Evolutionary conservation across 495 filamentous ascomycete genomes (phyloP).

Genomic region (Talaromyces thailandensis): DNA sequence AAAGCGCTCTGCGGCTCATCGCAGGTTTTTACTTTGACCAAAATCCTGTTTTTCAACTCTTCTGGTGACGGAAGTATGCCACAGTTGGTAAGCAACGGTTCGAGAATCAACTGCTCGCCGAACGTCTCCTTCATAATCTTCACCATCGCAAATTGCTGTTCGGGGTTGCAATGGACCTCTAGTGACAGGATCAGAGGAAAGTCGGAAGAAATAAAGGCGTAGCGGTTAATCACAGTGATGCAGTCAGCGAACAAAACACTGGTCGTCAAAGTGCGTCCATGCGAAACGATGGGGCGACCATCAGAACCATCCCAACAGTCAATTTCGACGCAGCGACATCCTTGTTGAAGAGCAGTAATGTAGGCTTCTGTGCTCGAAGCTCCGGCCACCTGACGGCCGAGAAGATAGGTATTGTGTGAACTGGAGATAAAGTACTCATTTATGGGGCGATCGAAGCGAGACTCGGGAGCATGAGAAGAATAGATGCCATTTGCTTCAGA

Average conservation of each 20-base stretch:
- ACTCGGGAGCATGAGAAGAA: constrained; percentile 44
- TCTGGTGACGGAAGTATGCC: constrained; percentile 73
- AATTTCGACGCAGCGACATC: constrained; percentile 91
- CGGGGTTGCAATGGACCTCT: constrained; percentile 81
- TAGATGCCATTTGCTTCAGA: constrained; percentile 60
- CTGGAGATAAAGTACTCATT: constrained; percentile 99
- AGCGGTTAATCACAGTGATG: constrained; percentile 84
- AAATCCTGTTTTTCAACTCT: constrained; percentile 68
- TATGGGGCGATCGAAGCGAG: constrained; percentile 67
- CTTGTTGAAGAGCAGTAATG: constrained; percentile 76
- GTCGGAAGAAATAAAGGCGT: constrained; percentile 72
- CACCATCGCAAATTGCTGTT: constrained; percentile 83
- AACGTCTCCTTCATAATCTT: constrained; percentile 81
- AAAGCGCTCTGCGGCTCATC: constrained; percentile 22
- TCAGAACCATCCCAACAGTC: constrained; percentile 95
- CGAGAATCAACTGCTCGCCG: constrained; percentile 63
- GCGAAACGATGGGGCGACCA: constrained; percentile 76
- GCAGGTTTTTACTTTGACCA: constrained; percentile 87
- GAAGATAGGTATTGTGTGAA: constrained; percentile 95
- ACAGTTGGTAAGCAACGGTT: constrained; percentile 58
- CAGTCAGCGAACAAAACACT: constrained; percentile 81
- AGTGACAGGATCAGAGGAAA: constrained; percentile 91
- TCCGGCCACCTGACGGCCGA: constrained; percentile 82
- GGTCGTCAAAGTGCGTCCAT: constrained; percentile 82
- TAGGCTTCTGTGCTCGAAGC: constrained; percentile 91